phyloP scores from a whole-genome alignment of 2,329 filamentous ascomycete species.

The Coniochaeta pulveracea region DNA sequence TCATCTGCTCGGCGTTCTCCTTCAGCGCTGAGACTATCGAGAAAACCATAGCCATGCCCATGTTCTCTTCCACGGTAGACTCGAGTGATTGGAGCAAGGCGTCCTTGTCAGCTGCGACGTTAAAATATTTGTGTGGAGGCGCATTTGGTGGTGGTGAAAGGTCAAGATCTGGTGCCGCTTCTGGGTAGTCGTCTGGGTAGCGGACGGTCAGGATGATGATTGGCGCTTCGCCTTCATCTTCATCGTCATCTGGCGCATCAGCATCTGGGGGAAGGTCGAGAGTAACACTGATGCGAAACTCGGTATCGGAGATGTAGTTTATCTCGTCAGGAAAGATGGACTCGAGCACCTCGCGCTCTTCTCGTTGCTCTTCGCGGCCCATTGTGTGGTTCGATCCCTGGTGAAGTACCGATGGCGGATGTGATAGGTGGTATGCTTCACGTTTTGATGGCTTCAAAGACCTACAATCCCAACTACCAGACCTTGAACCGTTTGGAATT shows the following conservation, averaged over 20 bases:
- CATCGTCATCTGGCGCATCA: conserved; percentile 12
- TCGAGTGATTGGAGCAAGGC: conserved; percentile 59
- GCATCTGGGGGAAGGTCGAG: conserved; percentile 54
- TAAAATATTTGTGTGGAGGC: conserved; percentile 59
- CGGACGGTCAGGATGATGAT: conserved; percentile 72
- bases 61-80: conserved; percentile 76
- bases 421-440: neutral
- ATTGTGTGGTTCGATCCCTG: conserved; percentile 35
- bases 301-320: conserved; percentile 81
- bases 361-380: conserved; percentile 78
- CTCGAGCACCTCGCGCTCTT: conserved; percentile 95
- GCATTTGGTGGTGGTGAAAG: conserved; percentile 63
- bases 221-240: conserved; percentile 53
- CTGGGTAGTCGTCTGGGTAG: conserved; percentile 86
- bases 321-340: conserved; percentile 99
- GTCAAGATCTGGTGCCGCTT: conserved; percentile 74
- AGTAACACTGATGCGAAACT: conserved; percentile 77
- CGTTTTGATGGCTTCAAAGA: no score
- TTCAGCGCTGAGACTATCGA: conserved; percentile 80
- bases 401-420: no score
- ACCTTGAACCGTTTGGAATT: no score
- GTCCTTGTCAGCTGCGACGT: conserved; percentile 69
- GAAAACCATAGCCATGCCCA: conserved; percentile 98
- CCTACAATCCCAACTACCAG: no score
- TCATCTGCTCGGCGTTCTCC: conserved; percentile 78